These are phyloP conservation scores for Paramecium biaurelia DNA, from an alignment of 73 alveolate species.

Conservation along the genomic window DNA sequence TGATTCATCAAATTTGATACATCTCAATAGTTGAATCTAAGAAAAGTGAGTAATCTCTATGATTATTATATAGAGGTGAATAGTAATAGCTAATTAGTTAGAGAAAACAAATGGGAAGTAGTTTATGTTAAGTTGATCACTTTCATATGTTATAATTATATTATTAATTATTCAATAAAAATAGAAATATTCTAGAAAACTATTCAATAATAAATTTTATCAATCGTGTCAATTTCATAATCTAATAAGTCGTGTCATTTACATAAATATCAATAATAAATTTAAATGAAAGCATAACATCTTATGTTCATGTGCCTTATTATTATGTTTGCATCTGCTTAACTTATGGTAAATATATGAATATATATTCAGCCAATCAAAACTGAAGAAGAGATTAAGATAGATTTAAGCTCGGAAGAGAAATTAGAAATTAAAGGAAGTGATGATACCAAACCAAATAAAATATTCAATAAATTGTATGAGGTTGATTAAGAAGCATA, in stretches of 20 bases:
- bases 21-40: not conserved
- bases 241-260: not conserved
- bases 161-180: not conserved
- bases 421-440: not conserved
- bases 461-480: not conserved
- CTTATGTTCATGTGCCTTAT: not conserved
- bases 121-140: no score
- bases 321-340: not conserved
- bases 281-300: not conserved
- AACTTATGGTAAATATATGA: not conserved
- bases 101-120: no score
- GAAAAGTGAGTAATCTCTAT: not conserved
- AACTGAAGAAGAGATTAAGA: conserved; percentile 19
- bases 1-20: no score
- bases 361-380: not conserved
- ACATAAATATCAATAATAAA: not conserved
- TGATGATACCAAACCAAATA: not conserved
- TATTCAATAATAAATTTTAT: not conserved
- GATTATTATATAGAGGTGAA: no score
- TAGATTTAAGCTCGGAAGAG: not conserved
- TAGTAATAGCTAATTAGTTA: not conserved
- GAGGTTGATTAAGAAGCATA: conserved; percentile 23
- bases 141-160: not conserved
- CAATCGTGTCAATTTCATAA: not conserved
- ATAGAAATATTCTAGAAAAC: conserved; percentile 9